These are phyloP conservation scores for Chenopodium formosanum DNA, from an alignment of 148 eudicot species.

Conservation along the genomic window DNA sequence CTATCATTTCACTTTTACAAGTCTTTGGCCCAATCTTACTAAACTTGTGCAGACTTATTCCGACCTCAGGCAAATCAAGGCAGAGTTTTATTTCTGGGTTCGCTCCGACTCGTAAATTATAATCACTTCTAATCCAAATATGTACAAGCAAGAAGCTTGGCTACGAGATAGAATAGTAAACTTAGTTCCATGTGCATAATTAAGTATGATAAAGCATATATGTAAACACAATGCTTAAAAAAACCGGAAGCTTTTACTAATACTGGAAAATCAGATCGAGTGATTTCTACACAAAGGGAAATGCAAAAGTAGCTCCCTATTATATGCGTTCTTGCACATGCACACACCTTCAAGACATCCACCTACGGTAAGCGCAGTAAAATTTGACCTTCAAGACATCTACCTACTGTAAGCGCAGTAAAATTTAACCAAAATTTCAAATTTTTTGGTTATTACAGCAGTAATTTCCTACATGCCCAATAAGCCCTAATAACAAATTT, in stretches of 20 bases:
- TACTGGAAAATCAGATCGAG: background rate
- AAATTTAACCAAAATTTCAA: background rate
- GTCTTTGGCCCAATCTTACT: too few species aligned
- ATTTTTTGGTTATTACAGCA: background rate
- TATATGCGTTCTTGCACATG: slow-evolving; percentile 9
- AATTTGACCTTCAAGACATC: background rate
- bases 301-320: background rate
- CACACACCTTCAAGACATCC: background rate
- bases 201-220: too few species aligned
- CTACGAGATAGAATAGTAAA: too few species aligned
- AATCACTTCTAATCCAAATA: too few species aligned
- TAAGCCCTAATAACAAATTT: too few species aligned
- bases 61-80: too few species aligned
- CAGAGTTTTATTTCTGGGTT: too few species aligned
- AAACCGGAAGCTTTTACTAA: background rate
- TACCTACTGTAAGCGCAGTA: background rate
- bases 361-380: background rate
- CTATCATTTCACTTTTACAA: too few species aligned
- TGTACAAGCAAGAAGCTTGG: too few species aligned
- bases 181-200: background rate
- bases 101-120: too few species aligned
- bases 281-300: slow-evolving; percentile 5
- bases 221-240: background rate
- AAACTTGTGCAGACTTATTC: too few species aligned
- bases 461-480: background rate